A percentile compares a stretch with the other conserved stretches of the same genome.
Conservation (phyloP, 129 eudicot species). For the Ambrosia trifida region DNA sequence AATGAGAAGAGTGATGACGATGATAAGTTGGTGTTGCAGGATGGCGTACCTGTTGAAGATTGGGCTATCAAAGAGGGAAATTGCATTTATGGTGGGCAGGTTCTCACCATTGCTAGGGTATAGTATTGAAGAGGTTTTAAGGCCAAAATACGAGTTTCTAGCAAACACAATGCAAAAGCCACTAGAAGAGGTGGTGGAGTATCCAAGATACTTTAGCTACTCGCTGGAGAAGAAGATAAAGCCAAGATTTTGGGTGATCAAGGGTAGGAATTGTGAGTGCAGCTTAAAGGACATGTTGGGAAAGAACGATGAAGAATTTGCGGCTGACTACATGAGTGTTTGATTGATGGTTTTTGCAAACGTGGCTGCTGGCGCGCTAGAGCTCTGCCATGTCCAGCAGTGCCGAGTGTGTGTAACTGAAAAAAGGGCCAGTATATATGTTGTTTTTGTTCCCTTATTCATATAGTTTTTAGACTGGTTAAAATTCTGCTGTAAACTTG, state of each 20-base stretch:
- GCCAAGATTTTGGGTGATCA: constrained; percentile 67
- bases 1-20: background rate
- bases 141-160: constrained; percentile 73
- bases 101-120: constrained; percentile 89
- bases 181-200: constrained; percentile 58
- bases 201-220: constrained; percentile 93
- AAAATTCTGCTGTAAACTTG: no score
- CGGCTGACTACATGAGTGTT: constrained; percentile 40
- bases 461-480: no score
- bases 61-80: constrained; percentile 64
- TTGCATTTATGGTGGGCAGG: constrained; percentile 64
- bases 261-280: constrained; percentile 50
- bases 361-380: background rate
- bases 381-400: no score
- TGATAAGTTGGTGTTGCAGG: constrained; percentile 38
- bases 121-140: constrained; percentile 73
- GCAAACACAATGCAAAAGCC: constrained; percentile 72
- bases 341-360: background rate
- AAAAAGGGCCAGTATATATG: no score
- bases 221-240: constrained; percentile 84
- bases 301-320: constrained; percentile 85
- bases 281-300: constrained; percentile 78
- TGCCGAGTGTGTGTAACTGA: no score
- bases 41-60: constrained; percentile 57
- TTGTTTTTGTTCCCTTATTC: no score